These are phyloP conservation scores for Moesziomyces antarcticus DNA, from an alignment of 1,284 basidiomycete genomes.

Conservation along the genomic window DNA sequence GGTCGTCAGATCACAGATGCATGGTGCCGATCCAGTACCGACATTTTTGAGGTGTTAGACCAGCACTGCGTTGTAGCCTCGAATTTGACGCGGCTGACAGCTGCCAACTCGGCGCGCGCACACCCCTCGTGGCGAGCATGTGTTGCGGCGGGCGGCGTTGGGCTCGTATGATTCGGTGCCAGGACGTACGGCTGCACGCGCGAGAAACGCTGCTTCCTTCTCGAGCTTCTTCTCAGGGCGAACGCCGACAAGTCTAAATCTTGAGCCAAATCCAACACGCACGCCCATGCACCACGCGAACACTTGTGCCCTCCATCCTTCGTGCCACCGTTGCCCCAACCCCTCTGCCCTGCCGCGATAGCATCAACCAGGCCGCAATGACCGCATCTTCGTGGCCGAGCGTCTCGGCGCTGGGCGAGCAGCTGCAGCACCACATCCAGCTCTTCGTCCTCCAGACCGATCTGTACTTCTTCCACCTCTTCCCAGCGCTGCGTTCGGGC, in stretches of 20 bases:
- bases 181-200: no score
- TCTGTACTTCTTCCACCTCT: slow-evolving; percentile 31
- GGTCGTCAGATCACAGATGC: neutral
- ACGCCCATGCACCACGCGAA: no score
- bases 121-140: neutral
- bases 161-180: neutral
- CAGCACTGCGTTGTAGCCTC: no score
- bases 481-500: slow-evolving; percentile 20
- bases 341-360: no score
- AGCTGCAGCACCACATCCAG: slow-evolving; percentile 15
- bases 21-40: no score
- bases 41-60: neutral
- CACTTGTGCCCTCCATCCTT: no score
- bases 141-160: neutral
- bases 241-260: no score
- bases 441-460: slow-evolving; percentile 40
- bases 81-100: neutral
- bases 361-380: neutral
- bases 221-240: no score
- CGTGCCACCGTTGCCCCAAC: neutral
- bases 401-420: slow-evolving; percentile 5
- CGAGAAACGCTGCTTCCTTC: no score
- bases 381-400: neutral
- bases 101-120: neutral
- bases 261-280: no score